phyloP scores from a whole-genome alignment of 2,329 filamentous ascomycete species.

The Colletotrichum sp. region DNA sequence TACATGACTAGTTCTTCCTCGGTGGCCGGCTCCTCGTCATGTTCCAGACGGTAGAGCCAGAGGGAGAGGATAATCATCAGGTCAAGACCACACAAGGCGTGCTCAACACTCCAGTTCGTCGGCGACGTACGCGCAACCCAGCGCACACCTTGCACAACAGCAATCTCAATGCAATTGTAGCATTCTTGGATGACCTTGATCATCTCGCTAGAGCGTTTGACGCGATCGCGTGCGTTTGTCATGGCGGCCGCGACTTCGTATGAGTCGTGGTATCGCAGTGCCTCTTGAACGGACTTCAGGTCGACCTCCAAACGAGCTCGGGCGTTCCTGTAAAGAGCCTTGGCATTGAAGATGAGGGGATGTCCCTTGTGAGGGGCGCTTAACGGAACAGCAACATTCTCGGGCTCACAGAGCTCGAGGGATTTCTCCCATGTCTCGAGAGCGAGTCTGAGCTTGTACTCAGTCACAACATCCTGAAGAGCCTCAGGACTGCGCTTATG shows the following conservation, averaged over 20 bases:
- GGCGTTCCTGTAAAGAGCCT: slow-evolving; percentile 95
- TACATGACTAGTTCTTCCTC: slow-evolving; percentile 89
- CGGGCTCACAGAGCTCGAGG: slow-evolving; percentile 89
- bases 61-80: slow-evolving; percentile 97
- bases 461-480: slow-evolving; percentile 94
- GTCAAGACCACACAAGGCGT: slow-evolving; percentile 94
- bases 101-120: slow-evolving; percentile 99
- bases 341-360: slow-evolving; percentile 96
- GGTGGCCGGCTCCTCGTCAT: slow-evolving; percentile 90
- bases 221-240: slow-evolving; percentile 90
- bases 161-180: slow-evolving; percentile 97
- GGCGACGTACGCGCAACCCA: slow-evolving; percentile 98
- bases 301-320: slow-evolving; percentile 92
- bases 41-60: slow-evolving; percentile 99
- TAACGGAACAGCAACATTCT: slow-evolving; percentile 84
- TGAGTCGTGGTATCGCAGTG: slow-evolving; percentile 93
- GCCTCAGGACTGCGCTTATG: slow-evolving; percentile 98
- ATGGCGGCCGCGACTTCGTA: slow-evolving; percentile 97
- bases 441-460: slow-evolving; percentile 95
- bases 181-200: slow-evolving; percentile 98
- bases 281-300: slow-evolving; percentile 93
- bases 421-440: slow-evolving; percentile 99
- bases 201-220: slow-evolving; percentile 96
- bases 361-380: slow-evolving; percentile 96
- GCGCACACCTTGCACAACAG: slow-evolving; percentile 89